Conservation (phyloP, 805 yeast species). For the Debaryomyces maramus region DNA sequence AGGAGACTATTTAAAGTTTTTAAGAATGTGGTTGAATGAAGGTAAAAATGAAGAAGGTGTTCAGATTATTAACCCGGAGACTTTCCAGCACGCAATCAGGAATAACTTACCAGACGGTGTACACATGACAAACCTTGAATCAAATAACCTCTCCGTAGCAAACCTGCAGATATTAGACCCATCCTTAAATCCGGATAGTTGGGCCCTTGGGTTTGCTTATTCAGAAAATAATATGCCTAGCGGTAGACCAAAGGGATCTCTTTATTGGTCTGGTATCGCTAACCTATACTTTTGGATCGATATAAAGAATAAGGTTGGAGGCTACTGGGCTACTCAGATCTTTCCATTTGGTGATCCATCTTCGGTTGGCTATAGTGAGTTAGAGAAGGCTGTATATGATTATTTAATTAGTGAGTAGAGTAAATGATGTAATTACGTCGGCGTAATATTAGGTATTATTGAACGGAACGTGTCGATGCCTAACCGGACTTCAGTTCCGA, state of each 20-base stretch:
- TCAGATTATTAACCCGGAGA: constrained; percentile 27
- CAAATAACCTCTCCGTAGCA: constrained; percentile 3
- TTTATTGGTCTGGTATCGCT: constrained; percentile 43
- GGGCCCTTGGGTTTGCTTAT: constrained; percentile 30
- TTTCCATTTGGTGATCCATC: constrained; percentile 30
- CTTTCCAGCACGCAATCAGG: constrained; percentile 28
- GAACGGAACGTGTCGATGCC: no score
- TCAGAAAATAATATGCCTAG: constrained; percentile 27
- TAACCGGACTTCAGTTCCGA: no score
- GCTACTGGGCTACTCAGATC: constrained; percentile 37
- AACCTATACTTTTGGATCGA: constrained; percentile 45
- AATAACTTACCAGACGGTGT: constrained; percentile 30
- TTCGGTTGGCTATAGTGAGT: constrained; percentile 3
- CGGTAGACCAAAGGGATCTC: constrained; percentile 36
- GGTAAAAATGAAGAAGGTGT: constrained; percentile 40
- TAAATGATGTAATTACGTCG: no score
- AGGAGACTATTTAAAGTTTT: constrained; percentile 38
- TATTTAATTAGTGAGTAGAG: no score
- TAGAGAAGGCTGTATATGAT: constrained; percentile 17
- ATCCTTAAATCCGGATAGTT: constrained; percentile 18
- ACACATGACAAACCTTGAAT: constrained; percentile 18
- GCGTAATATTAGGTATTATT: no score
- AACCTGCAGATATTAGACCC: neutral
- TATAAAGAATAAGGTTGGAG: constrained; percentile 36
- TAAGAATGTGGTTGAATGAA: constrained; percentile 40